Percentiles rank a stretch among this genome's conserved stretches.
These are phyloP conservation scores for Maudiozyma humilis DNA, from an alignment of 1,139 yeast genomes.

Conservation along the genomic window DNA sequence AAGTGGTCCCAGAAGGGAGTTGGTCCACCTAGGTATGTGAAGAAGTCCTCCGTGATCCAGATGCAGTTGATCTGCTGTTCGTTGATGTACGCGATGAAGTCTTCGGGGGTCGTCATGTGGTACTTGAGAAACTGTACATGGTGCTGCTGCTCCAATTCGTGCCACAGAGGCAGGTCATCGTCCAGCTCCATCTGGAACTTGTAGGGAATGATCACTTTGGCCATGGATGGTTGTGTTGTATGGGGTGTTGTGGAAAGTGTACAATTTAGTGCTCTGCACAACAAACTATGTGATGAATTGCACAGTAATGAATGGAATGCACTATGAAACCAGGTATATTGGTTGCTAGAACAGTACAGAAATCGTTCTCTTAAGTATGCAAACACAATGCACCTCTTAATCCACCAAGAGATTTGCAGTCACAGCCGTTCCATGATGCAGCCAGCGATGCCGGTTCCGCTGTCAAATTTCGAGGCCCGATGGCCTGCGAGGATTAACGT, in stretches of 20 bases:
- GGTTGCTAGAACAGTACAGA: no score
- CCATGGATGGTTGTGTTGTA: background rate
- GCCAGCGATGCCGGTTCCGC: background rate
- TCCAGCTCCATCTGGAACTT: conserved; percentile 11
- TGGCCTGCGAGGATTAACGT: no score
- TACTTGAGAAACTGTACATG: conserved; percentile 24
- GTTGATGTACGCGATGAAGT: conserved; percentile 22
- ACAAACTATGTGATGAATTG: no score
- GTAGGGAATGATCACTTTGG: conserved; percentile 11
- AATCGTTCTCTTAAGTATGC: no score
- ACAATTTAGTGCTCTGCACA: no score
- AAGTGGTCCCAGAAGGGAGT: conserved; percentile 39
- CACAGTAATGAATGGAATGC: no score
- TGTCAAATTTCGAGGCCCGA: no score
- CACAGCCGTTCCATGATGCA: no score
- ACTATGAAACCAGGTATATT: no score
- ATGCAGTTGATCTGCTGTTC: conserved; percentile 43
- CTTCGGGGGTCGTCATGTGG: conserved; percentile 20
- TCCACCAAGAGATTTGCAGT: background rate
- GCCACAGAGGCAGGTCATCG: conserved; percentile 11
- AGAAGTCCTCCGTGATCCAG: conserved; percentile 59
- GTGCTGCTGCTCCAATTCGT: conserved; percentile 22
- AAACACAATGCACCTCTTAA: no score
- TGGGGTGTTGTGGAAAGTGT: background rate
- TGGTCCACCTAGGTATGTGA: conserved; percentile 44